Conservation (phyloP, 2,329 filamentous ascomycete species). For the Pseudocercospora fijiensis region DNA sequence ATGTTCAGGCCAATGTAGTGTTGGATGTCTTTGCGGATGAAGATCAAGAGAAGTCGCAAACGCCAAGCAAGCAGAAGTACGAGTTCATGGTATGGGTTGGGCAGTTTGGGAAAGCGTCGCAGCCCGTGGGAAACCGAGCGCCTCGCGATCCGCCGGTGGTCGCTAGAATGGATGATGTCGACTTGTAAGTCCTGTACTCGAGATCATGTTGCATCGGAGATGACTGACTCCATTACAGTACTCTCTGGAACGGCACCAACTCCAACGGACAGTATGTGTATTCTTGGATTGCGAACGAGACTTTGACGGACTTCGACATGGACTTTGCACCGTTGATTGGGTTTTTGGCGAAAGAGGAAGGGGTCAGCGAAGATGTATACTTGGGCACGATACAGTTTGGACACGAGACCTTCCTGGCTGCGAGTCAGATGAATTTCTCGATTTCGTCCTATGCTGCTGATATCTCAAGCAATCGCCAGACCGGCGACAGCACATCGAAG, state of each 20-base stretch:
- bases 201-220: background rate
- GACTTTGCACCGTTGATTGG: constrained; percentile 24
- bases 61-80: constrained; percentile 21
- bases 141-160: constrained; percentile 19
- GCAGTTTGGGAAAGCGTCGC: constrained; percentile 19
- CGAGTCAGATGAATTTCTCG: constrained; percentile 22
- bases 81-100: constrained; percentile 28
- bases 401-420: constrained; percentile 21
- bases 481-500: constrained; percentile 3
- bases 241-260: constrained; percentile 23
- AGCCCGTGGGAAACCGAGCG: constrained; percentile 19
- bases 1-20: constrained; percentile 22
- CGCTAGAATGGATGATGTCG: constrained; percentile 7
- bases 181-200: constrained; percentile 15
- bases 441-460: constrained; percentile 15
- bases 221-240: constrained; percentile 14
- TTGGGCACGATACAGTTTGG: constrained; percentile 24
- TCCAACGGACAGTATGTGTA: constrained; percentile 21
- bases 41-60: constrained; percentile 15
- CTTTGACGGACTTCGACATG: constrained; percentile 19
- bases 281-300: constrained; percentile 25
- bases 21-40: constrained; percentile 25
- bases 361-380: constrained; percentile 18
- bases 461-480: constrained; percentile 3
- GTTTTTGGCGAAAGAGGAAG: constrained; percentile 13